phyloP scores from a whole-genome alignment of 495 filamentous ascomycete genomes.

The Aspergillus avenaceus region DNA sequence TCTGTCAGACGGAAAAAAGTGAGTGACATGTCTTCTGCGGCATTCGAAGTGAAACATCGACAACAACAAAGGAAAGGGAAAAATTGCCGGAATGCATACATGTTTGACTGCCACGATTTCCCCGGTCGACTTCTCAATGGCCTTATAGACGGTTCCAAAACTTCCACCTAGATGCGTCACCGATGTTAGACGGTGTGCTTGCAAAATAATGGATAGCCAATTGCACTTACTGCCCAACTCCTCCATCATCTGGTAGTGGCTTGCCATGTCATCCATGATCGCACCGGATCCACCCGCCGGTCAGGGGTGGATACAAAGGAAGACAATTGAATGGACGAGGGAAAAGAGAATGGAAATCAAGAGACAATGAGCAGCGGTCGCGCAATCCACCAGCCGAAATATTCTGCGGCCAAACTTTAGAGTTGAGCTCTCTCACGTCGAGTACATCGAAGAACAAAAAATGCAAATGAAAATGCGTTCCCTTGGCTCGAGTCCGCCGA shows the following conservation, averaged over 20 bases:
- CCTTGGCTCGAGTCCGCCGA: too few species aligned
- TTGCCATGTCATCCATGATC: conserved; percentile 63
- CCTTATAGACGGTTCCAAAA: conserved; percentile 96
- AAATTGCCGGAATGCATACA: conserved; percentile 45
- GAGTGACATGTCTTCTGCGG: too few species aligned
- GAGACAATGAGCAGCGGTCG: conserved; percentile 9
- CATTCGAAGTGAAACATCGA: too few species aligned
- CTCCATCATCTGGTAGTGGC: conserved; percentile 84
- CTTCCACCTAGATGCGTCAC: conserved; percentile 62
- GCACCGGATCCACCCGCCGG: not conserved
- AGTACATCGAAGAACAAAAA: conserved; percentile 8
- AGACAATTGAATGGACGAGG: conserved; percentile 6
- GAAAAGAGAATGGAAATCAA: conserved; percentile 6
- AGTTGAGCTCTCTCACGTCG: conserved; percentile 13
- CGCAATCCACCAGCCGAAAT: conserved; percentile 10
- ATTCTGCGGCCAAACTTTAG: conserved; percentile 10
- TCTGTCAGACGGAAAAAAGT: conserved; percentile 62
- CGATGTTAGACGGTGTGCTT: conserved; percentile 5
- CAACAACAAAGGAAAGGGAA: conserved; percentile 4
- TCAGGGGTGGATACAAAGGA: not conserved
- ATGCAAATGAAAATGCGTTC: too few species aligned
- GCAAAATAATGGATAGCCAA: not conserved
- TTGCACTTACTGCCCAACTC: conserved; percentile 78
- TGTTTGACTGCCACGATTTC: conserved; percentile 91
- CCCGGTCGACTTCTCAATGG: conserved; percentile 76